A percentile compares a stretch with the other conserved stretches of the same genome.
Conservation (phyloP, 352 stramenopile genomes). For the Phytophthora palmivora region DNA sequence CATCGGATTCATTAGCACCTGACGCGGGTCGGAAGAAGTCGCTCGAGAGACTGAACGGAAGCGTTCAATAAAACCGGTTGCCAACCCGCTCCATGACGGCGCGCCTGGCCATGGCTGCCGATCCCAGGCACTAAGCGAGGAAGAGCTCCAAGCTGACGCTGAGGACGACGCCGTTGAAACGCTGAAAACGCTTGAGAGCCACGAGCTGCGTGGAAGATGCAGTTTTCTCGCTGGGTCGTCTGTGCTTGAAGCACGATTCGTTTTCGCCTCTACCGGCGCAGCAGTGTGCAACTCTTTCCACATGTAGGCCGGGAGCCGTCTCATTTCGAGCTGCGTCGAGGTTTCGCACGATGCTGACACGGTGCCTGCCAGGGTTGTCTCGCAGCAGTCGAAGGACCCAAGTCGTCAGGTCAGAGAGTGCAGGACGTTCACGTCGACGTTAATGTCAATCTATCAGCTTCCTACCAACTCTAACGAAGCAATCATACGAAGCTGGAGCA, state of each 20-base stretch:
- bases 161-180: constrained; percentile 41
- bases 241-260: background rate
- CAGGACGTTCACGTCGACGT: no score
- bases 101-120: constrained; percentile 8
- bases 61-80: constrained; percentile 17
- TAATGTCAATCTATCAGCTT: no score
- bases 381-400: no score
- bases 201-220: constrained; percentile 5
- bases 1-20: background rate
- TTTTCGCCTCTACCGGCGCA: background rate
- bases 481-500: no score
- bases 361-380: no score
- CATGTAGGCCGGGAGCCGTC: background rate
- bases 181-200: background rate
- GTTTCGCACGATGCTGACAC: background rate
- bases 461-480: no score
- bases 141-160: background rate
- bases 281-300: background rate
- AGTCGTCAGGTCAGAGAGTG: no score
- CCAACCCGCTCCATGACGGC: constrained; percentile 1
- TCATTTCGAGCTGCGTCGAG: background rate
- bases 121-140: constrained; percentile 1
- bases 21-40: constrained; percentile 30
- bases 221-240: background rate
- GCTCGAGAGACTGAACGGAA: constrained; percentile 28